Evolutionary conservation across 345 rosid species (phyloP), one percentile per base, ranked within the genome.

Genomic region (Schrenkiella parvula): DNA sequence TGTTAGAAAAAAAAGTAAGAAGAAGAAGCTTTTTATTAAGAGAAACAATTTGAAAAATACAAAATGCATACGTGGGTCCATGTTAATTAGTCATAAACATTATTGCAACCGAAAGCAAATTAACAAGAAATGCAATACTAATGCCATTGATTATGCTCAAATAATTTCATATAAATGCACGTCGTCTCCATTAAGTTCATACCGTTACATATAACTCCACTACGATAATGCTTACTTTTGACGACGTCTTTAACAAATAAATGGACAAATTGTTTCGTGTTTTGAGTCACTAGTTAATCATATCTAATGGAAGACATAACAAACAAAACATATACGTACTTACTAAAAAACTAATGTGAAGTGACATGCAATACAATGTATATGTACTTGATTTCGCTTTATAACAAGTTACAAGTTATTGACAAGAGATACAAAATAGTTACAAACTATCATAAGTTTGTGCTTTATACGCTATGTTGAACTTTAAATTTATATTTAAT

Each of bases 1-100:
- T 10, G 50, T 56, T 28, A n/a, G 8, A 52, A 52, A 19, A 53
- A 2, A 15, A 34, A 10, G n/a, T n/a, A 41, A 61, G 2, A 72
- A 32, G 56, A 46, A 18, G 50, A 65, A 8, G 32, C 10, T 23
- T 23, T 3, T 23, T 23, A 31, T 7, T 7, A 25, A 17, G 51
- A 32, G 13, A 18, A 3, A 14, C 34, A 4, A 9, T 15, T 23
- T 34, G 32, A 4, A 50, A 48, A 56, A 5, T 25, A 53, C 35
- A 26, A 53, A 12, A 64, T 72, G 29, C 15, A 2, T 64, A 22
- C 56, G 57, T 73, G 66, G 31, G 71, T 64, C 57, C 71, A 37
- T 46, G 76, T 62, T 18, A 11, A 23, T 22, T 32, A 72, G 63
- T 44, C 64, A 51, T 50, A 32, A n/a, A 29, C 21, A 42, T 5